Evolutionary conservation across 2,329 filamentous ascomycete species (phyloP), one percentile per base, ranked within the genome.

Genomic region (Ilyonectria mors-panacis): DNA sequence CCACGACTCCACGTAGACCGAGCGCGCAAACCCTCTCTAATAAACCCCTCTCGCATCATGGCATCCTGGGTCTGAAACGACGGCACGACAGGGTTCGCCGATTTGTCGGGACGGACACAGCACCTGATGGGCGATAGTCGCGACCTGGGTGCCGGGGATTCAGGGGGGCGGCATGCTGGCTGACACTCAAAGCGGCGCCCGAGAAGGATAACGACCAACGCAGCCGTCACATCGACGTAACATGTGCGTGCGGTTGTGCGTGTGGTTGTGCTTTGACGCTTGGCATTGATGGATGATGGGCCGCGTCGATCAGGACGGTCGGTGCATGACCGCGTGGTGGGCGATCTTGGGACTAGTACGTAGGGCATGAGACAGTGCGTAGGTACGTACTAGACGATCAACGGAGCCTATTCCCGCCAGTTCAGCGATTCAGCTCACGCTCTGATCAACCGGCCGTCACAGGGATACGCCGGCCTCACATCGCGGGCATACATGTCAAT

Each of bases 61-160:
- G 45, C 44, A 44, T 55, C 37, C 54, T 44, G 51, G 44, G 45
- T 51, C 54, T 63, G 59, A 66, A 66, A 63, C 59, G 54, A 58
- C 58, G 39, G 54, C 50, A 59, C 47, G 54, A 59, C 64, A 66
- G 55, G 64, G 59, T 26, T 66, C 28, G 63, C 54, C 64, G 54
- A 58, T 59, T 59, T 66, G 59, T 53, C 60, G 53, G 59, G 59
- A 66, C 39, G 21, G 51, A 51, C 12, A 42, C 15, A 42, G n/a
- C 39, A 17, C 39, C 39, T 42, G n/a, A 42, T 42, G 39, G 39
- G 39, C 7, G 15, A 42, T 23, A 28, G 33, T 55, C 12, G 13
- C 28, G 39, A 19, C 21, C 28, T 42, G 59, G 59, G 21, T 28
- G 50, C 48, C 37, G 55, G 30, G 59, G 39, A 54, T 44, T 51